phyloP scores from a whole-genome alignment of 768 basidiomycete genomes.

The Multifurca ochricompacta region DNA sequence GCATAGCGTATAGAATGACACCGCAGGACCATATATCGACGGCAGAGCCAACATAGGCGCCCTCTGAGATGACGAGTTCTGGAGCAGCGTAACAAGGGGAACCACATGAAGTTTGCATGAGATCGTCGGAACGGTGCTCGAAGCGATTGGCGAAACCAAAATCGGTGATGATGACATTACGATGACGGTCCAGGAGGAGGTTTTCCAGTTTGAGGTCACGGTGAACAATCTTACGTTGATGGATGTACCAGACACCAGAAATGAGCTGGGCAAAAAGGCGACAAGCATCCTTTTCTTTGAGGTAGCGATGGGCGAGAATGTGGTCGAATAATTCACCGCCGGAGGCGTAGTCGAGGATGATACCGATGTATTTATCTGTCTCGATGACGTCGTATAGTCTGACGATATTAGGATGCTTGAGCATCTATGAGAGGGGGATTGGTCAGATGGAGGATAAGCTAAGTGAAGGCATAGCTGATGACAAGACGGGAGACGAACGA shows the following conservation, averaged over 20 bases:
- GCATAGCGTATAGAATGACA: conserved; percentile 94
- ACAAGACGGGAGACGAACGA: conserved; percentile 28
- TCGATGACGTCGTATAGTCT: conserved; percentile 97
- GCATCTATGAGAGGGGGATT: conserved; percentile 41
- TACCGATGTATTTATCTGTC: conserved; percentile 99
- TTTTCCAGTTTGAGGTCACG: conserved; percentile 99
- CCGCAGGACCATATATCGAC: conserved; percentile 98
- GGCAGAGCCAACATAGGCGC: conserved; percentile 92
- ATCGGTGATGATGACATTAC: conserved; percentile 99
- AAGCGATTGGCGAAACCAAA: conserved; percentile 99
- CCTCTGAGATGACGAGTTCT: conserved; percentile 95
- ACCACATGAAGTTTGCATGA: conserved; percentile 98
- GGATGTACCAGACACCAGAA: conserved; percentile 97
- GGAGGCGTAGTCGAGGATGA: conserved; percentile 96
- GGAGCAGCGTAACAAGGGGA: conserved; percentile 98
- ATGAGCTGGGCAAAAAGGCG: conserved; percentile 97
- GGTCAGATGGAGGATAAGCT: conserved; percentile 13
- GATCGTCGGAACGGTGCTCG: conserved; percentile 84
- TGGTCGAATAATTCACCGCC: conserved; percentile 99
- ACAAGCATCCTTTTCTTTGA: conserved; percentile 89
- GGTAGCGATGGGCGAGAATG: conserved; percentile 94
- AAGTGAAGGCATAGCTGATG: conserved; percentile 3
- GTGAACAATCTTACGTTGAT: conserved; percentile 98
- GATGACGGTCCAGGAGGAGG: conserved; percentile 89
- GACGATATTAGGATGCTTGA: conserved; percentile 98